Percentiles rank a stretch among this genome's conserved stretches.
phyloP scores from a whole-genome alignment of 345 rosid genomes.

The Hypericum androsaemum region DNA sequence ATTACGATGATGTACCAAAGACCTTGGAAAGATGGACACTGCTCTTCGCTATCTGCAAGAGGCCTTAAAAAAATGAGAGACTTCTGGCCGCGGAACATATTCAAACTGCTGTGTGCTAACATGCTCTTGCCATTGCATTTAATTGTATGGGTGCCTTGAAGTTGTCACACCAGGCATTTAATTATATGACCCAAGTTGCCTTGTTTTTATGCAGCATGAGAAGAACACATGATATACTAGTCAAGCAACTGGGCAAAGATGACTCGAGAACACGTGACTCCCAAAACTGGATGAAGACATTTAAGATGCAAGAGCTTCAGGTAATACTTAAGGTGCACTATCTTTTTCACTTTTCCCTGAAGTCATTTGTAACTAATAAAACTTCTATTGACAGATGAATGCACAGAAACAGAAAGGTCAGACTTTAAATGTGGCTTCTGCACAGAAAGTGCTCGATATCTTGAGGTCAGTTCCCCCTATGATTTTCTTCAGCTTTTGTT shows the following conservation, averaged over 20 bases:
- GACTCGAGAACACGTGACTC: conserved; percentile 93
- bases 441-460: conserved; percentile 86
- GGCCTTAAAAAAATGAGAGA: conserved; percentile 93
- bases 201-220: conserved; percentile 63
- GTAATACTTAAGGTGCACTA: conserved; percentile 15
- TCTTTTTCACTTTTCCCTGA: neutral
- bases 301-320: conserved; percentile 93
- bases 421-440: conserved; percentile 55
- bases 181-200: conserved; percentile 1
- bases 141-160: conserved; percentile 95
- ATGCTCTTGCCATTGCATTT: conserved; percentile 97
- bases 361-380: conserved; percentile 5
- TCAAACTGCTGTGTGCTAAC: conserved; percentile 98
- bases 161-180: conserved; percentile 85
- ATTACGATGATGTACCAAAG: conserved; percentile 99
- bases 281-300: conserved; percentile 86
- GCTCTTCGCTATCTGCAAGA: conserved; percentile 98
- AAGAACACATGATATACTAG: conserved; percentile 98
- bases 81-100: conserved; percentile 89
- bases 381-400: conserved; percentile 38
- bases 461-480: conserved; percentile 40
- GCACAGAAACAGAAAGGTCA: conserved; percentile 97
- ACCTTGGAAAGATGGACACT: conserved; percentile 89
- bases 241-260: conserved; percentile 89
- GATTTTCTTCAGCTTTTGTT: too few relatives aligned